Percentiles rank a stretch among this genome's conserved stretches.
Evolutionary conservation across 345 rosid genomes (phyloP).

Genomic region (Psidium guajava): DNA sequence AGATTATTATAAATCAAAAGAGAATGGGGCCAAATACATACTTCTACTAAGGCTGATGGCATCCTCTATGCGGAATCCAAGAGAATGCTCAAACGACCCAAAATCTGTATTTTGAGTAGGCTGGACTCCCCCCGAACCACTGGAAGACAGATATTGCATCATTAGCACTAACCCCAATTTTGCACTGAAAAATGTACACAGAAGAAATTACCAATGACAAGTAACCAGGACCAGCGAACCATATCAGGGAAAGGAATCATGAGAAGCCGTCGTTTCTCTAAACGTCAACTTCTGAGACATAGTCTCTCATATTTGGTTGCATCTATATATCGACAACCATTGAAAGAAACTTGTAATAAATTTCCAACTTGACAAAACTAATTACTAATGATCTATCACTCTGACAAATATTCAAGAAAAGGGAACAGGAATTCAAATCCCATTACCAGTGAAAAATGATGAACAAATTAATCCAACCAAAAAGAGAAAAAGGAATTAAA

Average conservation of each 20-base stretch:
- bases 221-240: neutral
- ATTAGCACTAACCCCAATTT: neutral
- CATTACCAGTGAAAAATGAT: neutral
- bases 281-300: neutral
- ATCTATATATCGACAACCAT: neutral
- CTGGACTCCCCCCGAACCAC: slow-evolving; percentile 29
- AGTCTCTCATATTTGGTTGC: neutral
- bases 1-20: neutral
- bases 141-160: slow-evolving; percentile 10
- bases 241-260: neutral
- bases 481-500: neutral
- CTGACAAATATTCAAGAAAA: neutral
- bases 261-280: neutral
- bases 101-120: slow-evolving; percentile 37
- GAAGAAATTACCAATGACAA: neutral
- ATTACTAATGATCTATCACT: neutral
- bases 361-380: neutral
- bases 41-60: slow-evolving; percentile 45
- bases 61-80: slow-evolving; percentile 41
- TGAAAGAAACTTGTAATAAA: neutral
- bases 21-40: slow-evolving; percentile 9
- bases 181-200: neutral
- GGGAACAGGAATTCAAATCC: neutral
- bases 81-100: slow-evolving; percentile 32
- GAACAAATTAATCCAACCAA: neutral